These are phyloP conservation scores for Alisma plantagoaquatica DNA, from an alignment of 106 monocot species.

Conservation along the genomic window DNA sequence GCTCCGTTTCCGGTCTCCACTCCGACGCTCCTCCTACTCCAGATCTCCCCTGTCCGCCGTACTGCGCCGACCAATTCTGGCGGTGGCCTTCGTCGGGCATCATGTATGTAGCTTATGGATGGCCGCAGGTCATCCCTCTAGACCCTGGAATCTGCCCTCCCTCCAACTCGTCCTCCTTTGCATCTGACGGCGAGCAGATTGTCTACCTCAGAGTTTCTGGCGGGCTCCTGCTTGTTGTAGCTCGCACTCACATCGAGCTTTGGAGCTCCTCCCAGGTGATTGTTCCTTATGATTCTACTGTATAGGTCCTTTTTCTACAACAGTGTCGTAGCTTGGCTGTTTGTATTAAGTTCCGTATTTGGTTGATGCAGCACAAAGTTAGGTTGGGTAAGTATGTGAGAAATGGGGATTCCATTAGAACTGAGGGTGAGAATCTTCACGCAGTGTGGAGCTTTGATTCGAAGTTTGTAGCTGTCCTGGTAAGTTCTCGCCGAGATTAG, in stretches of 20 bases:
- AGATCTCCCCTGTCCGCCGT: constrained; percentile 9
- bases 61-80: not conserved
- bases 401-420: constrained; percentile 35
- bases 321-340: too few relatives aligned
- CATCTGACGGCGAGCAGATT: constrained; percentile 34
- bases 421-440: constrained; percentile 65
- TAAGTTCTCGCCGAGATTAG: too few relatives aligned
- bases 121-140: constrained; percentile 93
- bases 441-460: constrained; percentile 92
- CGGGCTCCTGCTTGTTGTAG: constrained; percentile 70
- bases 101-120: constrained; percentile 97
- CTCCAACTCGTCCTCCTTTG: constrained; percentile 15
- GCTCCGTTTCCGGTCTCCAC: too few relatives aligned
- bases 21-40: not conserved
- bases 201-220: constrained; percentile 50
- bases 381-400: constrained; percentile 56
- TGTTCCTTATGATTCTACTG: too few relatives aligned
- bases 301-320: too few relatives aligned
- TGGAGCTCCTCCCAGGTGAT: constrained; percentile 98
- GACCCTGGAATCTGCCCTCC: constrained; percentile 19
- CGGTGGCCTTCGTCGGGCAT: not conserved
- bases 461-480: constrained; percentile 64
- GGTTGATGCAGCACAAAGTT: constrained; percentile 61
- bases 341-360: too few relatives aligned
- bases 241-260: constrained; percentile 65